Conservation (phyloP, 2,329 filamentous ascomycete species). For the Lomentospora prolificans region DNA sequence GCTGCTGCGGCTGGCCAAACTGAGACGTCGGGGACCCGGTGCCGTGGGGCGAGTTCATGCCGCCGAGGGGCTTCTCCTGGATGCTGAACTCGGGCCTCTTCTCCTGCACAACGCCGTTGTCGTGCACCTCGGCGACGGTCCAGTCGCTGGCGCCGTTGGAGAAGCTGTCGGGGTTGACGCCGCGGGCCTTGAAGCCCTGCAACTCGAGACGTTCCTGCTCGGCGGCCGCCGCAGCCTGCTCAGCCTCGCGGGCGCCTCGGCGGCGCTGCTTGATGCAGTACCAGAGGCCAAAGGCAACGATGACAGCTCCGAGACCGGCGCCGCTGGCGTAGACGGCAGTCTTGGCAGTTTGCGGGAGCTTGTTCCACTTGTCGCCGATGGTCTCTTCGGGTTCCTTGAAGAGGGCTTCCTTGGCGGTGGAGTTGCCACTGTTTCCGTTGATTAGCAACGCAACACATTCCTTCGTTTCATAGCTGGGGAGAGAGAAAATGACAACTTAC, state of each 20-base stretch:
- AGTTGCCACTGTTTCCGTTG: constrained; percentile 41
- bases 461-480: no score
- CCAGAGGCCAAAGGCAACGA: constrained; percentile 32
- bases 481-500: no score
- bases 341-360: constrained; percentile 39
- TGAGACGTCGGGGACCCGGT: not conserved
- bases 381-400: constrained; percentile 29
- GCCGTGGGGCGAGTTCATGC: no score
- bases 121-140: not conserved
- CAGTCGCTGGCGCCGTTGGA: not conserved
- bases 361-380: constrained; percentile 42
- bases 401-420: constrained; percentile 39
- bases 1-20: not conserved
- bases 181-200: constrained; percentile 36
- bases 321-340: constrained; percentile 40
- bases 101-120: not conserved
- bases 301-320: constrained; percentile 27
- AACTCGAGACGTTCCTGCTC: constrained; percentile 41
- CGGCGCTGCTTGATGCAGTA: constrained; percentile 48
- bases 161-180: constrained; percentile 38
- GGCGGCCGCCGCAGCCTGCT: constrained; percentile 30
- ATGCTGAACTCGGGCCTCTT: not conserved
- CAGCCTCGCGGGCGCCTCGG: constrained; percentile 40
- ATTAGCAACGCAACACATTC: no score
- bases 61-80: not conserved